Base-by-base conservation (phyloP, 306 rosid species). In the Datisca glomerata region DNA sequence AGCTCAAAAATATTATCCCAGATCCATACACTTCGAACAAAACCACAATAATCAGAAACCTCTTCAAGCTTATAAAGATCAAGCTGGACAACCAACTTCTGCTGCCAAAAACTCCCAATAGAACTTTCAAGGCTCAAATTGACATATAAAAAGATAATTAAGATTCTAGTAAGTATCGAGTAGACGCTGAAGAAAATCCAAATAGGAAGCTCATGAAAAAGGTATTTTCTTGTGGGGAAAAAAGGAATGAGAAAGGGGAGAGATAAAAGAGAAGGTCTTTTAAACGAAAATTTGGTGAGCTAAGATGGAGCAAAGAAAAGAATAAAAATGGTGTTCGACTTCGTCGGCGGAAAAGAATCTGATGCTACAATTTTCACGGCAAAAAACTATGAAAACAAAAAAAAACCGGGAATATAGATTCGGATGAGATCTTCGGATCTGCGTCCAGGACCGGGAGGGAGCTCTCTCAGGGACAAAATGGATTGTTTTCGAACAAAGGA, bases 11-110 rank as follows among this genome's bases (percentile, higher is more conserved):
- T 28, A 53, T 56, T 72, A 51, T 38, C 71, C 47, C 63, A 80
- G 95, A 83, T 74, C 86, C 83, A 66, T 28, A 49, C 17, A 57
- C 52, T 47, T 52, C 45, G 41, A 42, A 15, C 54, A 25, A 12
- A 18, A 51, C 47, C 62, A 43, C 17, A 61, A 47, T 36, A 76
- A 73, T 74, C 68, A 51, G 25, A 53, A 53, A 20, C 53, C 39
- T 27, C 25, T 43, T 32, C 49, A 65, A 43, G 42, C 60, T 47
- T 15, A 15, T 43, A 33, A 20, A 35, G 14, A 42, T 7, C 22
- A 37, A 51, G 45, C 48, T 41, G 3, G 15, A 53, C 39, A 40
- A 8, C 47, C 37, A 24, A 27, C 48, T 28, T 35, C 38, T 24
- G n/a, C 40, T 7, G 27, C 48, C 45, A 21, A 21, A 41, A 41